phyloP scores from a whole-genome alignment of 2,329 filamentous ascomycete species.

The Juglanconis juglandina region DNA sequence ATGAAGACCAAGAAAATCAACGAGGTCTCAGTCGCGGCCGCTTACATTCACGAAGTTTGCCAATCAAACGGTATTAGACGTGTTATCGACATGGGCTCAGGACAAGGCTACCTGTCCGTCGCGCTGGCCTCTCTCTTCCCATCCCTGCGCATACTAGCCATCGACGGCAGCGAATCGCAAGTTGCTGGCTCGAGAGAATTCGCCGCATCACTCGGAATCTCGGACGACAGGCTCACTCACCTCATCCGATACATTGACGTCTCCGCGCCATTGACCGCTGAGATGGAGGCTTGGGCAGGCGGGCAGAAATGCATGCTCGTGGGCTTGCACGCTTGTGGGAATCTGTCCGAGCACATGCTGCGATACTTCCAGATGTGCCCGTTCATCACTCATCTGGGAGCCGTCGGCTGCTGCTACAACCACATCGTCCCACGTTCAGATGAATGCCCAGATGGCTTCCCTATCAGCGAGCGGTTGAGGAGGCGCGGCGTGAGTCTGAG shows the following conservation, averaged over 20 bases:
- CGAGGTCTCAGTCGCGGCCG: conserved; percentile 27
- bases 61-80: conserved; percentile 23
- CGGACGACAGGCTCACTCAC: conserved; percentile 22
- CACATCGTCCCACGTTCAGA: conserved; percentile 31
- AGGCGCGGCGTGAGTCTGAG: conserved; percentile 23
- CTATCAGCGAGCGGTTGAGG: conserved; percentile 34
- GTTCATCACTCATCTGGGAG: conserved; percentile 24
- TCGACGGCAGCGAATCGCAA: conserved; percentile 30
- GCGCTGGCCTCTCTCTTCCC: conserved; percentile 29
- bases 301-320: conserved; percentile 29
- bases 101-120: conserved; percentile 30
- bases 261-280: conserved; percentile 18
- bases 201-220: conserved; percentile 23
- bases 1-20: conserved; percentile 31
- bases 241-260: conserved; percentile 29
- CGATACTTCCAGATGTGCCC: conserved; percentile 25
- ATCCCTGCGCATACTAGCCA: conserved; percentile 25
- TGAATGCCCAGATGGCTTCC: conserved; percentile 33
- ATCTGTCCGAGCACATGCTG: conserved; percentile 32
- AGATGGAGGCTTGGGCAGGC: conserved; percentile 26
- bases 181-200: conserved; percentile 26
- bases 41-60: conserved; percentile 26
- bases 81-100: conserved; percentile 25
- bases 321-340: conserved; percentile 31
- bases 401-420: conserved; percentile 33